Evolutionary conservation across 805 yeast genomes (phyloP).

Genomic region (Jamesozyma piceae): DNA sequence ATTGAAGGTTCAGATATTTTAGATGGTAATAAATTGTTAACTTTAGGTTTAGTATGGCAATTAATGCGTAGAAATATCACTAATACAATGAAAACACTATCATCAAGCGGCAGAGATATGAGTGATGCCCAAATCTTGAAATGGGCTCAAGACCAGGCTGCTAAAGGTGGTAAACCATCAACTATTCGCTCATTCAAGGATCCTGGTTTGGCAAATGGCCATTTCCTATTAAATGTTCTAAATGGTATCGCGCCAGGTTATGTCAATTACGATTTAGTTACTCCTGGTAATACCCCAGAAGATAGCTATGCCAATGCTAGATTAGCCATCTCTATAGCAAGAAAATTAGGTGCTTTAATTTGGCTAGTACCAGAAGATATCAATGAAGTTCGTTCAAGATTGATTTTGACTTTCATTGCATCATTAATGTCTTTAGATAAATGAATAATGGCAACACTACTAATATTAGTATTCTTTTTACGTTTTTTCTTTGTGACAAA

Average conservation of each 20-base stretch:
- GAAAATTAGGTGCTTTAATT: slow-evolving; percentile 94
- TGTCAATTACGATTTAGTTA: slow-evolving; percentile 89
- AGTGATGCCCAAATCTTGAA: slow-evolving; percentile 77
- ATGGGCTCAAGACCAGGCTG: slow-evolving; percentile 87
- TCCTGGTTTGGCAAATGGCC: slow-evolving; percentile 62
- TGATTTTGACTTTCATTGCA: slow-evolving; percentile 89
- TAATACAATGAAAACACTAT: slow-evolving; percentile 64
- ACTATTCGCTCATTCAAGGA: slow-evolving; percentile 81
- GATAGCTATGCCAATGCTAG: slow-evolving; percentile 90
- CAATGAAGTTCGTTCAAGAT: slow-evolving; percentile 87
- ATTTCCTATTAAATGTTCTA: slow-evolving; percentile 78
- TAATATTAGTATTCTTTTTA: too few species aligned
- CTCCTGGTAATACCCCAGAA: slow-evolving; percentile 69
- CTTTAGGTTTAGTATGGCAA: slow-evolving; percentile 95
- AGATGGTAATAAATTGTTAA: slow-evolving; percentile 82
- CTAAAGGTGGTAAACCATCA: slow-evolving; percentile 72
- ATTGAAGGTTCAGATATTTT: slow-evolving; percentile 96
- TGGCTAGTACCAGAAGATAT: slow-evolving; percentile 99
- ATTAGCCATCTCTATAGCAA: slow-evolving; percentile 94
- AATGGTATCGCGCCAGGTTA: slow-evolving; percentile 95
- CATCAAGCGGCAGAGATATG: slow-evolving; percentile 64
- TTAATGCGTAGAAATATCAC: slow-evolving; percentile 93
- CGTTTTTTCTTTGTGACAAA: too few species aligned
- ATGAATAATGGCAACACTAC: neutral
- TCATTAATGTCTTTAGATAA: slow-evolving; percentile 68